Base-by-base conservation (phyloP, 495 filamentous ascomycete genomes). In the Pyrenula aspistea region DNA sequence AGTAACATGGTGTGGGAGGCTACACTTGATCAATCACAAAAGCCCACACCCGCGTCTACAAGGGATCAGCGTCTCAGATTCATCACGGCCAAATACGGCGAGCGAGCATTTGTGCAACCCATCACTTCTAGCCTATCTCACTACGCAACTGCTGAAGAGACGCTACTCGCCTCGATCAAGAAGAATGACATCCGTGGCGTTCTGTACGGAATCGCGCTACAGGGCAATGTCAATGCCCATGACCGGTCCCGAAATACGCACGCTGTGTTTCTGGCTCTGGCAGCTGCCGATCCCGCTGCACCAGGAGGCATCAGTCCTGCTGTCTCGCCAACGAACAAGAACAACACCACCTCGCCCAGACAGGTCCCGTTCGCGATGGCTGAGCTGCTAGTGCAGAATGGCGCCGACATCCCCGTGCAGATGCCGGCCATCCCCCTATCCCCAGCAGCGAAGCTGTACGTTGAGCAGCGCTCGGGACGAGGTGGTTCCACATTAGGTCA, bases 1-100 rank as follows among this genome's bases (percentile, higher is more conserved):
- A 93, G 90, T 59, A 99, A 99, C 65, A 91, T 93, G 84, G 77
- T 99, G 15, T 99, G 89, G 86, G 93, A 99, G 71, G 87, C 90
- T 22, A 91, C 71, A 53, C 74, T 96, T 22, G 88, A 94, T 59
- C 79, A 78, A 21, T 67, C 72, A 22, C 67, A 76, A 25, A 96
- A 93, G 62, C 92, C 89, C 8, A 69, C 73, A 2, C 76, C 87
- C 1, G 79, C 82, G 51, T 87, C 94, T 10, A 91, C 85, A 2
- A 82, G 93, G 23, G 93, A 99, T 63, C 88, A 93, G 65, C 79
- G 93, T 19, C 77, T 97, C 12, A 86, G 79, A 60, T 99, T 96
- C 65, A 97, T 99, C 65, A 96, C 88, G 2, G 79, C 85, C 42
- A 99, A 99, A 70, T 99, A 99, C 62, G 87, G 88, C 25, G 87